Percentiles rank a stretch among this genome's conserved stretches.
These are phyloP conservation scores for Starmerella asiatica DNA, from an alignment of 805 yeast species.

Conservation along the genomic window DNA sequence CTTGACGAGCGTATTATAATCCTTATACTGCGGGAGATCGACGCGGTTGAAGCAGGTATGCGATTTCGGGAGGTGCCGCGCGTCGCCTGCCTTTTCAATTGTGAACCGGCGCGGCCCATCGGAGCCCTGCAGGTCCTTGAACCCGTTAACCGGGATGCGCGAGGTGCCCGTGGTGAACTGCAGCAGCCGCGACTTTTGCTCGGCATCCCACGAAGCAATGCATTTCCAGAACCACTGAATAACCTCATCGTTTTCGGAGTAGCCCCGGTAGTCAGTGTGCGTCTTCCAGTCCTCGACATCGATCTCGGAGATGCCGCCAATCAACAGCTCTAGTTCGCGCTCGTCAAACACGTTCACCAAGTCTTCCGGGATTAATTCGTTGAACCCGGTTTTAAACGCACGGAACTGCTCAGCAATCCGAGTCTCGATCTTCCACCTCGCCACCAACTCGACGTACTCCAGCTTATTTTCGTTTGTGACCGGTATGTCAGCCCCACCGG, in stretches of 20 bases:
- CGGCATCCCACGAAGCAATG: conserved; percentile 86
- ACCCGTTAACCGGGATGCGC: conserved; percentile 96
- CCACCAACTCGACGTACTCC: conserved; percentile 85
- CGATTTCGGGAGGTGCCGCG: conserved; percentile 83
- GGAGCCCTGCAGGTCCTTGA: conserved; percentile 95
- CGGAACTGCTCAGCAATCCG: conserved; percentile 92
- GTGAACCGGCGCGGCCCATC: conserved; percentile 99
- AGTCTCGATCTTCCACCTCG: conserved; percentile 90
- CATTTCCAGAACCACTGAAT: conserved; percentile 99
- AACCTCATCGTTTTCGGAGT: conserved; percentile 90
- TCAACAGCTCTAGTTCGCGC: conserved; percentile 87
- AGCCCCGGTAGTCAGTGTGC: conserved; percentile 97
- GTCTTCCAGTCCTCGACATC: conserved; percentile 99
- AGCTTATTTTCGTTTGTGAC: conserved; percentile 81
- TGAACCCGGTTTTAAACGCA: conserved; percentile 94
- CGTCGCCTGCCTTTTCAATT: conserved; percentile 94
- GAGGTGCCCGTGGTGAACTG: conserved; percentile 99
- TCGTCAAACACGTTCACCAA: conserved; percentile 93
- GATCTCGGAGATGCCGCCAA: conserved; percentile 96
- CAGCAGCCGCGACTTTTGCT: conserved; percentile 85
- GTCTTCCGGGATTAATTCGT: conserved; percentile 94
- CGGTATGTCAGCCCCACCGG: conserved; percentile 74
- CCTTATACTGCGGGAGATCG: conserved; percentile 87
- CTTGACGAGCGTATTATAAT: conserved; percentile 70
- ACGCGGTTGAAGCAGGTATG: conserved; percentile 99